A percentile compares a stretch with the other conserved stretches of the same genome.
Evolutionary conservation across 2,329 filamentous ascomycete genomes (phyloP).

Genomic region (Sordariomycetes sp.): DNA sequence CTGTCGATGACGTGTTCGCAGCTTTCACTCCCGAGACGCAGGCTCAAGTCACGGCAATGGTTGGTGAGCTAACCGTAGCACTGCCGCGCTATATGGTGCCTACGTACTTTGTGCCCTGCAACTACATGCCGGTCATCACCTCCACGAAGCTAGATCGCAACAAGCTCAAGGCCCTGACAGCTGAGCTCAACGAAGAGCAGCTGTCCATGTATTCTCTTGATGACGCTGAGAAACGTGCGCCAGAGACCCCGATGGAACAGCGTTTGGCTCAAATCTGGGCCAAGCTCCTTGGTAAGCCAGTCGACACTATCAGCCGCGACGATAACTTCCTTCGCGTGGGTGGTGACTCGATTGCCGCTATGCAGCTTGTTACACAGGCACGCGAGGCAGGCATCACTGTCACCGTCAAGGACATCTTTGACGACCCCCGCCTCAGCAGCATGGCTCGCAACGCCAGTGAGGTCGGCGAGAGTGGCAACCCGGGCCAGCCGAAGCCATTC

Average conservation of each 20-base stretch:
- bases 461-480: background rate
- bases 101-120: slow-evolving; percentile 9
- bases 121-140: slow-evolving; percentile 9
- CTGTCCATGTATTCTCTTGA: background rate
- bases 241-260: background rate
- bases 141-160: slow-evolving; percentile 7
- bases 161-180: background rate
- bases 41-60: slow-evolving; percentile 8
- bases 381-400: background rate
- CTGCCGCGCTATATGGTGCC: slow-evolving; percentile 12
- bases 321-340: slow-evolving; percentile 13
- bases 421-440: slow-evolving; percentile 1
- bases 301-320: slow-evolving; percentile 3
- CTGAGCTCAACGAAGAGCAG: background rate
- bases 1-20: slow-evolving; percentile 5
- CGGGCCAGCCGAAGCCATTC: background rate
- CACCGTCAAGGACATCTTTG: slow-evolving; percentile 2
- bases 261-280: slow-evolving; percentile 3
- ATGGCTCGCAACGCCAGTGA: background rate
- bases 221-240: background rate
- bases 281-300: slow-evolving; percentile 1
- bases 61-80: slow-evolving; percentile 5
- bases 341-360: slow-evolving; percentile 22
- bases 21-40: slow-evolving; percentile 5
- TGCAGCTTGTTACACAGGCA: slow-evolving; percentile 4